phyloP scores from a whole-genome alignment of 257 asterid species.

The Scutellaria baicalensis region DNA sequence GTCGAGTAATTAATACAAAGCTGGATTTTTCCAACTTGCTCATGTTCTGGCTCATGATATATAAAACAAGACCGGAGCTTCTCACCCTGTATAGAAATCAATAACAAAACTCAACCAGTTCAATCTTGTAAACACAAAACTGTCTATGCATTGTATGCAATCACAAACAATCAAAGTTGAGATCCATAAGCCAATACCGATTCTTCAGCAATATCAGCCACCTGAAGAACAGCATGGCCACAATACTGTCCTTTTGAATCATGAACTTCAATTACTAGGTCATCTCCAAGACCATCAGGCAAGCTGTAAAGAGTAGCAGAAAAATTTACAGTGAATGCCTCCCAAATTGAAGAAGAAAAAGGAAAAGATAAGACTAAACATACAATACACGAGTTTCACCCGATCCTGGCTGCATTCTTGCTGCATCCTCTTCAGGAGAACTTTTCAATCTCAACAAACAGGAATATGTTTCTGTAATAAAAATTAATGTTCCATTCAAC shows the following conservation, averaged over 20 bases:
- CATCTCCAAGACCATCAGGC: constrained; percentile 92
- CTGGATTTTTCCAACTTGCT: constrained; percentile 84
- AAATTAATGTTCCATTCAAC: neutral
- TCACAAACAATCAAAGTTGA: neutral
- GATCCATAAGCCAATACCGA: constrained; percentile 40
- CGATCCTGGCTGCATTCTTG: constrained; percentile 93
- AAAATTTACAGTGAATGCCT: constrained; percentile 6
- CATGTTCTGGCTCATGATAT: constrained; percentile 87
- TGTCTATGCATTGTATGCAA: neutral
- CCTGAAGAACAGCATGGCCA: constrained; percentile 79
- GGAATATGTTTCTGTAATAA: constrained; percentile 59
- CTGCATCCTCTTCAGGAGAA: constrained; percentile 68
- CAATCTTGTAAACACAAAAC: neutral
- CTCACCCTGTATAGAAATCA: constrained; percentile 58
- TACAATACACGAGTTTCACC: constrained; percentile 91
- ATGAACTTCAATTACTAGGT: constrained; percentile 64
- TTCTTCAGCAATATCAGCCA: constrained; percentile 89
- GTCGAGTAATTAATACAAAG: constrained; percentile 63
- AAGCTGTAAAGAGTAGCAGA: constrained; percentile 39
- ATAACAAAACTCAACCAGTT: neutral
- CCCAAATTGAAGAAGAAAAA: neutral
- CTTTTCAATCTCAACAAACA: constrained; percentile 82
- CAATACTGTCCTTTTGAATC: constrained; percentile 77
- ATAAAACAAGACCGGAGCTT: constrained; percentile 75
- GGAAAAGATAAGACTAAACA: constrained; percentile 22